Percentiles rank a stretch among this genome's conserved stretches.
Conservation (phyloP, 768 basidiomycete species). For the Neoboletus brunneissimus region DNA sequence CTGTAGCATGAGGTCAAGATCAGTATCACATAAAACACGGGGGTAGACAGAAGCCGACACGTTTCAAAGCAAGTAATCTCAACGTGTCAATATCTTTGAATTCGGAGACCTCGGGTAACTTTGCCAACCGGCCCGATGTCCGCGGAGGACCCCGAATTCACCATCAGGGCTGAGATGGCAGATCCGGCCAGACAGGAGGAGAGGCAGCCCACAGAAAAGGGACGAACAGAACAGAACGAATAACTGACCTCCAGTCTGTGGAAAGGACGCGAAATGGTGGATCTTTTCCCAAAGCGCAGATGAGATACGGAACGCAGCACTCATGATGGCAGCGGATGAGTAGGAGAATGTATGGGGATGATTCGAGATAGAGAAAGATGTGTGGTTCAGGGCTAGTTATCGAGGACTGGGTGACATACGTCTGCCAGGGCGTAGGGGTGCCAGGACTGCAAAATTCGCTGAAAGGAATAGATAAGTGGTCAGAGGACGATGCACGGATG, state of each 20-base stretch:
- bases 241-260: slow-evolving; percentile 80
- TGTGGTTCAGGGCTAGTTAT: slow-evolving; percentile 7
- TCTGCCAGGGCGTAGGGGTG: slow-evolving; percentile 17
- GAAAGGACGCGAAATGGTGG: slow-evolving; percentile 87
- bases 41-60: not conserved
- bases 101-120: not conserved
- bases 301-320: slow-evolving; percentile 62
- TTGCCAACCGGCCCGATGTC: not conserved
- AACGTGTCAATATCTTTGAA: not conserved
- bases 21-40: slow-evolving; percentile 1
- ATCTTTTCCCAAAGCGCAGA: slow-evolving; percentile 84
- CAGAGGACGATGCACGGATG: not conserved
- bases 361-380: not conserved
- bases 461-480: not conserved
- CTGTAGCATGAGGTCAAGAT: not conserved
- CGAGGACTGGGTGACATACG: slow-evolving; percentile 21
- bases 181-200: not conserved
- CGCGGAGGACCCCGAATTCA: not conserved
- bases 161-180: not conserved
- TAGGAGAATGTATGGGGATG: not conserved
- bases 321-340: slow-evolving; percentile 28
- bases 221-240: not conserved
- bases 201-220: too few relatives aligned
- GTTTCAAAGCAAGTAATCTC: not conserved
- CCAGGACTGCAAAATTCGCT: slow-evolving; percentile 15